A percentile compares a stretch with the other conserved stretches of the same genome.
phyloP scores from a whole-genome alignment of 179 eudicot species.

The Vitellaria paradoxa region DNA sequence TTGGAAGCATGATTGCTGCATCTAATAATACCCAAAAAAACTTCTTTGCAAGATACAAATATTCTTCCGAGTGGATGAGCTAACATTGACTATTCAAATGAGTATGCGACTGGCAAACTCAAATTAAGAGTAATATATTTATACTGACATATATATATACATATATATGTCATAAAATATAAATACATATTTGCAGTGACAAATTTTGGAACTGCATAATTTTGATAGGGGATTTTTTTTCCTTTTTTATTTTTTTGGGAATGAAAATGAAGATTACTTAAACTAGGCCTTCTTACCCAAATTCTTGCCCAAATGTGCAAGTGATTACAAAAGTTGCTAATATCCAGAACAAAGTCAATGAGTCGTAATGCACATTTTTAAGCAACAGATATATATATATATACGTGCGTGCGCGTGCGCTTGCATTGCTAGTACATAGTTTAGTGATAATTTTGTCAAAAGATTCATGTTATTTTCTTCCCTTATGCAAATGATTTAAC shows the following conservation, averaged over 20 bases:
- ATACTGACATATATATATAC: too few relatives aligned
- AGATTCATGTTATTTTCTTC: neutral
- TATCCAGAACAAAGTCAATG: neutral
- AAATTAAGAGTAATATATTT: too few relatives aligned
- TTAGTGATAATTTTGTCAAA: neutral
- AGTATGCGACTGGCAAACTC: neutral
- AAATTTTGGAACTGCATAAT: neutral
- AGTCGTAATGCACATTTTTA: neutral
- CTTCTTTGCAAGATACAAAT: neutral
- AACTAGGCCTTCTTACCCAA: slow-evolving; percentile 7
- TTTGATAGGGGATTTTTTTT: neutral
- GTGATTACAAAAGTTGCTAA: too few relatives aligned
- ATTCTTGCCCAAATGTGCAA: neutral
- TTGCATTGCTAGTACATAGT: neutral
- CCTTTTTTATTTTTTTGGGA: neutral
- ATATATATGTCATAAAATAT: too few relatives aligned
- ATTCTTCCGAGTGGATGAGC: neutral
- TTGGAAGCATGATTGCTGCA: neutral
- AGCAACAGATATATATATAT: neutral
- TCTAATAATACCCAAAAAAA: neutral
- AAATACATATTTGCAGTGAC: neutral
- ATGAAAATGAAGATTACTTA: slow-evolving; percentile 9
- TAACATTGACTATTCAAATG: neutral
- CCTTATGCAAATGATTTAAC: neutral
- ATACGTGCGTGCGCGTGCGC: too few relatives aligned